These are phyloP conservation scores for Penicillium ucsense DNA, from an alignment of 495 filamentous ascomycete species.

Conservation along the genomic window DNA sequence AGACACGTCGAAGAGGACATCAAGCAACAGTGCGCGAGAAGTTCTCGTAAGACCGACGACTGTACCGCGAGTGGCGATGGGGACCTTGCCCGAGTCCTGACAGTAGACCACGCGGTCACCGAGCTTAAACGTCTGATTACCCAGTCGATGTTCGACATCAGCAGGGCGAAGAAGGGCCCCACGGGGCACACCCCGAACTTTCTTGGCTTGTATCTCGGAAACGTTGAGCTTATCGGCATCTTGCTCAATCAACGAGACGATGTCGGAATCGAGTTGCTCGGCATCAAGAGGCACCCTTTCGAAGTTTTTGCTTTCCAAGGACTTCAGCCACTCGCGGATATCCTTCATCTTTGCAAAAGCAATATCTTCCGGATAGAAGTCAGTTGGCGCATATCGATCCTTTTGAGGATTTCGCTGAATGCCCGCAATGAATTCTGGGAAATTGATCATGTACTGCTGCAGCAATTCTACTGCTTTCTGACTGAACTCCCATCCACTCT, in stretches of 20 bases:
- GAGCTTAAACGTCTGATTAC: conserved; percentile 72
- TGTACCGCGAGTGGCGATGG: conserved; percentile 84
- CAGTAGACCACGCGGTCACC: conserved; percentile 92
- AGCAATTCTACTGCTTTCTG: conserved; percentile 72
- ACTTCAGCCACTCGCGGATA: conserved; percentile 86
- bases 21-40: conserved; percentile 66
- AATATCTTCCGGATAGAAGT: conserved; percentile 69
- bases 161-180: conserved; percentile 79
- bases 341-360: conserved; percentile 61
- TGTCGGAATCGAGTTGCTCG: conserved; percentile 86
- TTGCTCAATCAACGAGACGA: conserved; percentile 70
- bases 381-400: conserved; percentile 67
- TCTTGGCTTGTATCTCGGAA: conserved; percentile 44
- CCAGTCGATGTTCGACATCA: conserved; percentile 84
- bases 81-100: conserved; percentile 87
- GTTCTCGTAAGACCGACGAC: conserved; percentile 87
- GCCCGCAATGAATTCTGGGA: conserved; percentile 88
- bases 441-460: conserved; percentile 79
- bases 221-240: conserved; percentile 56
- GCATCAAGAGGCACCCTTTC: conserved; percentile 91
- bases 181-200: conserved; percentile 68
- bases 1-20: conserved; percentile 84
- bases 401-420: conserved; percentile 68
- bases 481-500: conserved; percentile 91
- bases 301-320: conserved; percentile 78